Evolutionary conservation across 345 rosid genomes (phyloP).

Genomic region (Litchi chinensis): DNA sequence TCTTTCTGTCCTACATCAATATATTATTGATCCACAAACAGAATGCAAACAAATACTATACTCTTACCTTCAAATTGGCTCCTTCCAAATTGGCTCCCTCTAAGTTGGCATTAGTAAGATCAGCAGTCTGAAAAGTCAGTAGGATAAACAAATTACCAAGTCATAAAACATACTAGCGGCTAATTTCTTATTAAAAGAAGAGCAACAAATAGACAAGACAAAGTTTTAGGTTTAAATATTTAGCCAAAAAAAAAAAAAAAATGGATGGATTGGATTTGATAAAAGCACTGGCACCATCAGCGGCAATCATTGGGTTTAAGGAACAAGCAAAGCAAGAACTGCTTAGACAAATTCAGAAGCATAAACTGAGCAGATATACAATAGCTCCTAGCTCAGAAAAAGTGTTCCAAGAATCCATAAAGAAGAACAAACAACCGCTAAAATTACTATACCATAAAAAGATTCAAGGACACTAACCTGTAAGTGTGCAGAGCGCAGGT

Average conservation of each 20-base stretch:
- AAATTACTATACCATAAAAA: not conserved
- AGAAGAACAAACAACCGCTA: not conserved
- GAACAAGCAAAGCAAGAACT: not conserved
- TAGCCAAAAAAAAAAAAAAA: not conserved
- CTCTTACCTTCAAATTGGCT: conserved; percentile 82
- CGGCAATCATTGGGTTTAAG: not conserved
- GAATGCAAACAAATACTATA: not conserved
- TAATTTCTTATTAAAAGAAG: not conserved
- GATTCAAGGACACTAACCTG: conserved; percentile 52
- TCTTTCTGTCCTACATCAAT: too few species aligned
- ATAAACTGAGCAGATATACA: not conserved
- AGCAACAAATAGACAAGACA: not conserved
- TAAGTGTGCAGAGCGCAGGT: conserved; percentile 87
- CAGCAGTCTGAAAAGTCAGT: conserved; percentile 62
- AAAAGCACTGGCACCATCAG: not conserved
- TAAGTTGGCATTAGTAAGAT: conserved; percentile 91
- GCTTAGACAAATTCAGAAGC: not conserved
- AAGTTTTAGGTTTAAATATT: not conserved
- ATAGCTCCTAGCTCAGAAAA: not conserved
- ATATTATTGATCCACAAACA: not conserved
- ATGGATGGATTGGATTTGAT: not conserved
- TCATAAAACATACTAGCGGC: not conserved
- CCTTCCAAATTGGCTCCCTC: conserved; percentile 97
- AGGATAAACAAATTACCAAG: conserved; percentile 14
- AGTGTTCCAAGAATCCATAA: not conserved